Evolutionary conservation across 2,329 filamentous ascomycete genomes (phyloP).

Genomic region (Diplodia intermedia): DNA sequence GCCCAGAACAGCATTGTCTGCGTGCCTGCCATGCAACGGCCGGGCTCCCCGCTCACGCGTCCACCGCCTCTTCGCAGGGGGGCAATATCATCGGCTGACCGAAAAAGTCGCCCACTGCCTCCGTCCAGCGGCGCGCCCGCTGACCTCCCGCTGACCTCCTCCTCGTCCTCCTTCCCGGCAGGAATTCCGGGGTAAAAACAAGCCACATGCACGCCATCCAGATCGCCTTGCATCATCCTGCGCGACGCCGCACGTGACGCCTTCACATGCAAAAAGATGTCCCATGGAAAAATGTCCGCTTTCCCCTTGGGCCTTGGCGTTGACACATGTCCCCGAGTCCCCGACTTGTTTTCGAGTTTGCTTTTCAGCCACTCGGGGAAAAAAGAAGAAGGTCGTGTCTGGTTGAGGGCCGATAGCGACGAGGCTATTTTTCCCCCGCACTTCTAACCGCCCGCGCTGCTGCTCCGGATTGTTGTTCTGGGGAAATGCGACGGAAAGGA

Average conservation of each 20-base stretch:
- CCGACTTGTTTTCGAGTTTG: too few species aligned
- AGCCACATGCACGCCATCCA: conserved; percentile 28
- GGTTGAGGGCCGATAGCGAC: background rate
- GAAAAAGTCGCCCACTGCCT: background rate
- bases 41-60: conserved; percentile 10
- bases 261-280: conserved; percentile 18
- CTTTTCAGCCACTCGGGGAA: too few species aligned
- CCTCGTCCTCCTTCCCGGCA: background rate
- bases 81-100: background rate
- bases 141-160: conserved; percentile 24
- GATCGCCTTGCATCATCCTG: conserved; percentile 17
- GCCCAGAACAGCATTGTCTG: conserved; percentile 8
- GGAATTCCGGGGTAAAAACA: conserved; percentile 22
- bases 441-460: background rate
- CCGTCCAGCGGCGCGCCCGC: background rate
- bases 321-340: conserved; percentile 21
- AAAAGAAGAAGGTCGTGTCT: too few species aligned
- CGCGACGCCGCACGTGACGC: conserved; percentile 8
- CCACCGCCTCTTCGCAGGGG: conserved; percentile 1
- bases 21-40: background rate
- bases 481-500: background rate
- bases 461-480: background rate
- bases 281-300: background rate
- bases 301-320: conserved; percentile 15
- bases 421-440: conserved; percentile 3